Base-by-base conservation (phyloP, 2,329 filamentous ascomycete species). In the Trichoderma sp. region DNA sequence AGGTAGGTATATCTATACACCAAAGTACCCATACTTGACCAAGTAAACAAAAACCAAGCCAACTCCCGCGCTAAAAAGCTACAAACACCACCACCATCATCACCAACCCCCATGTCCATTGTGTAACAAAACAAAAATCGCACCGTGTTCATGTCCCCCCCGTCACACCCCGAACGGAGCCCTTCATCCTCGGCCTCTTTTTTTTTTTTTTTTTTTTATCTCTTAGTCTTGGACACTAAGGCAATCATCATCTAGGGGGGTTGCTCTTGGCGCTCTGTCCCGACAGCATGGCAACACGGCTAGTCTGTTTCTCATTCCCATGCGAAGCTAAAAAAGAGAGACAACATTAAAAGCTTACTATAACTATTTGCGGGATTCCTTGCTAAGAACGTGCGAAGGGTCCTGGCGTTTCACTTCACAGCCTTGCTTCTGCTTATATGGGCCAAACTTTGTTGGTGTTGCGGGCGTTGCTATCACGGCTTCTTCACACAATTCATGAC, bases 281-380 rank as follows among this genome's bases (percentile, higher is more conserved):
- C 65, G 35, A 68, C 43, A 21, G 56, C 65, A 53, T 68, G 65
- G 66, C 49, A 62, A 33, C n/a, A n/a, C 16, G 66, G 66, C 49
- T 63, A 61, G 58, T 47, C 58, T 52, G 40, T 33, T 60, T 58
- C 55, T 57, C 31, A 35, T 57, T 7, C 16, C 29, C 53, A 49
- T 59, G 56, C 53, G 35, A 37, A 47, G 27, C 47, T 59, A 68
- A 62, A 21, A 55, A 13, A 43, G 37, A 59, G 24, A 21, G 33
- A 59, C 35, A 21, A 58, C 40, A 43, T 49, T 49, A 13, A 21
- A 49, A 49, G 47, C 47, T 49, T 24, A 49, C 40, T n/a, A 19
- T 43, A 5, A 4, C 33, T 5, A 35, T 35, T 2, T 13, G 47
- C 8, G 13, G n/a, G 4, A 49, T 21, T 24, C 47, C 47, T 49